Evolutionary conservation across 768 basidiomycete genomes (phyloP).

Genomic region (Suillus decipiens): DNA sequence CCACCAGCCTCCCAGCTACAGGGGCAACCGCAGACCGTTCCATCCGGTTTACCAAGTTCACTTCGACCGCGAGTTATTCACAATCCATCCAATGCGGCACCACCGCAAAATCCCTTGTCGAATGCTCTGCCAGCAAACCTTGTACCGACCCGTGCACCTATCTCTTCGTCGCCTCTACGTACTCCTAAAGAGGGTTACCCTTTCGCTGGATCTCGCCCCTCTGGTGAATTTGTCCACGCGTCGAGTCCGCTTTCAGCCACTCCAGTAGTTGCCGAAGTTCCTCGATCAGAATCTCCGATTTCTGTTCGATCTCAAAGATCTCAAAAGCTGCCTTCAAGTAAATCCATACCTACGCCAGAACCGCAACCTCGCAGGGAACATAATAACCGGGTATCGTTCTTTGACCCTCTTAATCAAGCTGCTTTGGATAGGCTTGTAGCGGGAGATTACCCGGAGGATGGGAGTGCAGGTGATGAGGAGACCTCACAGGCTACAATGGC

Average conservation of each 20-base stretch:
- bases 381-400: slow-evolving; percentile 80
- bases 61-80: slow-evolving; percentile 39
- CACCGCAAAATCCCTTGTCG: slow-evolving; percentile 29
- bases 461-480: slow-evolving; percentile 66
- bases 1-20: slow-evolving; percentile 25
- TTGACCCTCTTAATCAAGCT: slow-evolving; percentile 77
- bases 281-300: slow-evolving; percentile 22
- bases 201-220: slow-evolving; percentile 14
- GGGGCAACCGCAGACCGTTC: slow-evolving; percentile 21
- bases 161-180: slow-evolving; percentile 26
- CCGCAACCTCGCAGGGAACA: slow-evolving; percentile 49
- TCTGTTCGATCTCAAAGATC: slow-evolving; percentile 18
- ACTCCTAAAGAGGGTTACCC: slow-evolving; percentile 18
- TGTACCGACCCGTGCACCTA: slow-evolving; percentile 25
- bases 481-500: slow-evolving; percentile 79
- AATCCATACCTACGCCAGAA: slow-evolving; percentile 35
- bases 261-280: slow-evolving; percentile 14
- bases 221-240: slow-evolving; percentile 23
- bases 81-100: slow-evolving; percentile 47
- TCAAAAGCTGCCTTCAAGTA: slow-evolving; percentile 30
- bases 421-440: slow-evolving; percentile 69
- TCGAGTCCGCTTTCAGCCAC: slow-evolving; percentile 21
- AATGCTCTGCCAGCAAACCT: slow-evolving; percentile 29
- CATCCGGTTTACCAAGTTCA: slow-evolving; percentile 29
- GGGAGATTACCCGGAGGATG: slow-evolving; percentile 44